phyloP scores from a whole-genome alignment of 75 land plant genomes.

The Pinus taeda region DNA sequence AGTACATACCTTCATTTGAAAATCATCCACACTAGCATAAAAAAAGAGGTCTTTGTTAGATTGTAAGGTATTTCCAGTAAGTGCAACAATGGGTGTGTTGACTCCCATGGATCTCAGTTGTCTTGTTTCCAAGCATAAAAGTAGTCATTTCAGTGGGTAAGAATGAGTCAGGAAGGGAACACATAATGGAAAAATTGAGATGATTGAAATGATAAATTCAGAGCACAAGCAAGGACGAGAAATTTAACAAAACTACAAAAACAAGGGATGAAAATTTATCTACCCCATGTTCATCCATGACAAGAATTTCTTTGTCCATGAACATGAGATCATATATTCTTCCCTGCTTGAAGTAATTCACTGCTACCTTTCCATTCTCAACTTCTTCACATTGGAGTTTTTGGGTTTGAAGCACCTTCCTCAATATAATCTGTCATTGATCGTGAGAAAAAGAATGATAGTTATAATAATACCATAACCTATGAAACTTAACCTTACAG shows the following conservation, averaged over 20 bases:
- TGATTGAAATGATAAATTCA: not conserved
- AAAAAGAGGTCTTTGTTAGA: constrained; percentile 43
- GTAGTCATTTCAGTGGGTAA: not conserved
- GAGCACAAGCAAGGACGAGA: not conserved
- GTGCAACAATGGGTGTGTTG: constrained; percentile 51
- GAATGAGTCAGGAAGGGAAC: not conserved
- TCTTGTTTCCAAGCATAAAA: constrained; percentile 27
- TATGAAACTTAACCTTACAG: too few species aligned
- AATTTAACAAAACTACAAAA: not conserved
- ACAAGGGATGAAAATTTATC: not conserved
- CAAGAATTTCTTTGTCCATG: constrained; percentile 62
- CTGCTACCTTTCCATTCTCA: constrained; percentile 48
- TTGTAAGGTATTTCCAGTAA: constrained; percentile 43
- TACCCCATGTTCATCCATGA: constrained; percentile 64
- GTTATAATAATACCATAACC: too few species aligned
- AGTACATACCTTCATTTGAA: constrained; percentile 11
- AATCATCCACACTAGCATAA: constrained; percentile 51
- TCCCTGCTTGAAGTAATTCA: constrained; percentile 34
- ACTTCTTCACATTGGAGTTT: constrained; percentile 45
- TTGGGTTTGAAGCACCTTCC: constrained; percentile 32
- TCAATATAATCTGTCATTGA: constrained; percentile 30
- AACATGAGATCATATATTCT: constrained; percentile 38
- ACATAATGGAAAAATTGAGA: not conserved
- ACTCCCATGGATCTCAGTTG: constrained; percentile 38
- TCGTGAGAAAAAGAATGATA: not conserved